A percentile compares a stretch with the other conserved stretches of the same genome.
These are phyloP conservation scores for Cordyceps militaris DNA, from an alignment of 2,329 filamentous ascomycete genomes.

Conservation along the genomic window DNA sequence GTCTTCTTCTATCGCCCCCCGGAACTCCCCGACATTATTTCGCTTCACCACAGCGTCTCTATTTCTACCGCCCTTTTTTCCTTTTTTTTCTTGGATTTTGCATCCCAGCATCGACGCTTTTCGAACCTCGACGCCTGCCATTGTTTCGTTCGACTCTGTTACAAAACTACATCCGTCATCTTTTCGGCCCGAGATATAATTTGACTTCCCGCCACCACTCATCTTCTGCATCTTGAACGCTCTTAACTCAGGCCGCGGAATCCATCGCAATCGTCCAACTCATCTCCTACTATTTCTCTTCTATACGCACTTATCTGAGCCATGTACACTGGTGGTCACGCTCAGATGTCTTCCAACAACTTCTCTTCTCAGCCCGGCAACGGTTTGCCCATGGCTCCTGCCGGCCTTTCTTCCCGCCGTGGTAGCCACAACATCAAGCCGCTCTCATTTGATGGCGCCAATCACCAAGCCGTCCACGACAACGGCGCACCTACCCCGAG, in stretches of 20 bases:
- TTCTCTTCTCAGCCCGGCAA: conserved; percentile 45
- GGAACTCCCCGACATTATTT: background rate
- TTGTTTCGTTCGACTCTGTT: background rate
- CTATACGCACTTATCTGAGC: conserved; percentile 29
- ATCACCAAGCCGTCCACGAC: conserved; percentile 59
- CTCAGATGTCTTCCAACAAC: conserved; percentile 96
- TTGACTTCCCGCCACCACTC: conserved; percentile 1
- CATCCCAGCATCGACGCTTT: background rate
- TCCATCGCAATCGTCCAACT: background rate
- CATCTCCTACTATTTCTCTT: background rate
- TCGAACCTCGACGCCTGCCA: background rate
- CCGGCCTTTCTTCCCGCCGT: conserved; percentile 76
- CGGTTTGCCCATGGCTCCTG: conserved; percentile 67
- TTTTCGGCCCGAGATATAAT: conserved; percentile 2
- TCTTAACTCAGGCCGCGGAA: background rate
- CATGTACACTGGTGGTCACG: conserved; percentile 97
- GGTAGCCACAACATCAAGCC: conserved; percentile 87
- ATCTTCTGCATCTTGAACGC: background rate
- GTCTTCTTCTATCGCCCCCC: background rate
- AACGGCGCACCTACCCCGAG: conserved; percentile 73
- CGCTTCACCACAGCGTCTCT: conserved; percentile 2
- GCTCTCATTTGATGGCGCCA: conserved; percentile 67
- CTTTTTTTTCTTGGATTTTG: conserved; percentile 10
- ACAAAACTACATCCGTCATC: background rate
- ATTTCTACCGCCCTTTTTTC: conserved; percentile 8